These are phyloP conservation scores for Yarrowia porcina DNA, from an alignment of 805 yeast species.

Conservation along the genomic window DNA sequence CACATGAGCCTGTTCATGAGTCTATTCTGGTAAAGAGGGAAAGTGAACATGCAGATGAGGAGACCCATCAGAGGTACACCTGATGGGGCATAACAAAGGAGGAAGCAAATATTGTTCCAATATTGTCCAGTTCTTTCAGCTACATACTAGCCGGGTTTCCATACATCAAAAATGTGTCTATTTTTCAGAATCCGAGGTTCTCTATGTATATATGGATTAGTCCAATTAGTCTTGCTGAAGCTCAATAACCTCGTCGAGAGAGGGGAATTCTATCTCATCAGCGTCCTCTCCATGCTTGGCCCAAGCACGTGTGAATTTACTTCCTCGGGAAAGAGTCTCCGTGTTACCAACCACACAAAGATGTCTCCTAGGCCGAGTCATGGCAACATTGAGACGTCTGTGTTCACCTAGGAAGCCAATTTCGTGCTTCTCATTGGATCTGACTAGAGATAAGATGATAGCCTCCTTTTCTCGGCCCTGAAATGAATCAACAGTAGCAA, in stretches of 20 bases:
- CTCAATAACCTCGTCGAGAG: slow-evolving; percentile 38
- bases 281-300: slow-evolving; percentile 63
- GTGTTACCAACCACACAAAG: slow-evolving; percentile 83
- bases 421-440: slow-evolving; percentile 67
- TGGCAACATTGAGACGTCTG: slow-evolving; percentile 85
- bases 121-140: too few relatives aligned
- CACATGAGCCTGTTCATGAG: not conserved
- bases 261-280: slow-evolving; percentile 67
- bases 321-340: slow-evolving; percentile 52
- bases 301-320: slow-evolving; percentile 59
- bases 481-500: slow-evolving; percentile 91
- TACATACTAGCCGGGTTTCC: too few relatives aligned
- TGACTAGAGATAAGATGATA: slow-evolving; percentile 72
- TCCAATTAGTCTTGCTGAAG: too few relatives aligned
- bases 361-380: slow-evolving; percentile 84
- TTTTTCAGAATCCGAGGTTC: too few relatives aligned
- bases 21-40: not conserved
- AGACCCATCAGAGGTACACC: not conserved
- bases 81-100: not conserved
- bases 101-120: too few relatives aligned
- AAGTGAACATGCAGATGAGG: not conserved
- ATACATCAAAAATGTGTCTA: too few relatives aligned
- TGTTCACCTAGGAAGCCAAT: slow-evolving; percentile 81
- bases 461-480: slow-evolving; percentile 95
- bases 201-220: too few relatives aligned